Evolutionary conservation across 1,139 yeast genomes (phyloP).

Genomic region (Suhomyces choctaworum): DNA sequence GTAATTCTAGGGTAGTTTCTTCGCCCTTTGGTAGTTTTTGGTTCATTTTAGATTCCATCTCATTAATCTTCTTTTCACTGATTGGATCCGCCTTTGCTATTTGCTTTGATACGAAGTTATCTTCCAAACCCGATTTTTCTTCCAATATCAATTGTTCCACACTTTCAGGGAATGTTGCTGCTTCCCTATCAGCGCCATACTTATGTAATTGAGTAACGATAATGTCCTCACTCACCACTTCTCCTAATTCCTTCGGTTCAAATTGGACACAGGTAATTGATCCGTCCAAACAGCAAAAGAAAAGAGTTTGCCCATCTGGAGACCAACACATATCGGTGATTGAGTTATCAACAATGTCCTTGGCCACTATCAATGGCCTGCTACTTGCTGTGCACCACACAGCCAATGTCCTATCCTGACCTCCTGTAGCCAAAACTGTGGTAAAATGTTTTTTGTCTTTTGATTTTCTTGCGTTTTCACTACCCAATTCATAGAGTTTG

Average conservation of each 20-base stretch:
- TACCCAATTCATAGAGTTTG: constrained; percentile 45
- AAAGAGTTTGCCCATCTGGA: constrained; percentile 71
- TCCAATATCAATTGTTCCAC: constrained; percentile 75
- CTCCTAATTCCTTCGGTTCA: constrained; percentile 73
- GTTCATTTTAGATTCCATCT: constrained; percentile 7
- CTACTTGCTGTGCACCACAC: constrained; percentile 67
- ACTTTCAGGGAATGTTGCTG: constrained; percentile 83
- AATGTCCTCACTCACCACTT: constrained; percentile 61
- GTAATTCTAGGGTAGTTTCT: constrained; percentile 9
- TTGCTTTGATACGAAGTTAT: background rate
- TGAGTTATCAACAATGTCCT: constrained; percentile 59
- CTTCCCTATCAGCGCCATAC: constrained; percentile 87
- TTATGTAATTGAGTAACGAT: constrained; percentile 70
- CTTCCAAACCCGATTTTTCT: constrained; percentile 45
- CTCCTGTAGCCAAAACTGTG: constrained; percentile 73
- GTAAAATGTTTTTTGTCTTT: constrained; percentile 29
- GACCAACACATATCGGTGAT: constrained; percentile 79
- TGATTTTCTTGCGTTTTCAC: constrained; percentile 14
- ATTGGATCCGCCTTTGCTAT: constrained; percentile 2
- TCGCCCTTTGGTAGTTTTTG: constrained; percentile 10
- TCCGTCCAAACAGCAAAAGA: constrained; percentile 83
- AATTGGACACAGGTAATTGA: constrained; percentile 71
- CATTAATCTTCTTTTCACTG: constrained; percentile 1
- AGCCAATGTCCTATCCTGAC: constrained; percentile 72
- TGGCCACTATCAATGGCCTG: constrained; percentile 64